Base-by-base conservation (phyloP, 495 filamentous ascomycete genomes). In the Penicillium macrosclerotiorum region DNA sequence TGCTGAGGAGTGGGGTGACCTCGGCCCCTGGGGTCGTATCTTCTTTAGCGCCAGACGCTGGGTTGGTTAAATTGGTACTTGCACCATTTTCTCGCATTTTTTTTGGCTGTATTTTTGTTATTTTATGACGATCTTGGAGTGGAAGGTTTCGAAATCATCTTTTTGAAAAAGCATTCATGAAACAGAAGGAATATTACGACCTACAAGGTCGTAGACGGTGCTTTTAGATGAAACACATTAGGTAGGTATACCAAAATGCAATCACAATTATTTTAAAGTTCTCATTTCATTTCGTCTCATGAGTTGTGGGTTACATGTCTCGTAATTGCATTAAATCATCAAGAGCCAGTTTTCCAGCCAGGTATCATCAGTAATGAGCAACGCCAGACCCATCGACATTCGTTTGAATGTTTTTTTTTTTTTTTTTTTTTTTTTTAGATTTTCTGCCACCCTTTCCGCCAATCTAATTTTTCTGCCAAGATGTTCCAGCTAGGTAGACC, bases 21-120 rank as follows among this genome's bases (percentile, higher is more conserved):
- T 86, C 66, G 91, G 89, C 5, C 92, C 93, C 23, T 97, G 92
- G 92, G 77, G 71, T 37, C 78, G 84, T 51, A 76, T 90, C 66
- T 90, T 90, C 68, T 81, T 76, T 65, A 89, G 83, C 56, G 87
- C 85, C 9, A 81, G 90, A 66, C 74, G 83, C 63, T 96, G 90
- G 90, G 87, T 94, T 53, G 87, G 89, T 44, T 88, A 75, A 62
- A 42, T n/a, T n/a, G 19, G 3, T 12, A 42, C 24, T 13, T 8
- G 14, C 18, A 23, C 6, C 23, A 45, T 44, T 19, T 44, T 17
- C 14, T 42, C 32, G 27, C 13, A 32, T 41, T 19, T 47, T 40
- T 20, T 45, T 45, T 49, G 39, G 52, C 37, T 45, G 41, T 51
- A 49, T 47, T 51, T 45, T 17, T 27, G 42, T 37, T 47, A 13